A percentile compares a stretch with the other conserved stretches of the same genome.
phyloP scores from a whole-genome alignment of 2,329 filamentous ascomycete species.

The Fusarium sp. region DNA sequence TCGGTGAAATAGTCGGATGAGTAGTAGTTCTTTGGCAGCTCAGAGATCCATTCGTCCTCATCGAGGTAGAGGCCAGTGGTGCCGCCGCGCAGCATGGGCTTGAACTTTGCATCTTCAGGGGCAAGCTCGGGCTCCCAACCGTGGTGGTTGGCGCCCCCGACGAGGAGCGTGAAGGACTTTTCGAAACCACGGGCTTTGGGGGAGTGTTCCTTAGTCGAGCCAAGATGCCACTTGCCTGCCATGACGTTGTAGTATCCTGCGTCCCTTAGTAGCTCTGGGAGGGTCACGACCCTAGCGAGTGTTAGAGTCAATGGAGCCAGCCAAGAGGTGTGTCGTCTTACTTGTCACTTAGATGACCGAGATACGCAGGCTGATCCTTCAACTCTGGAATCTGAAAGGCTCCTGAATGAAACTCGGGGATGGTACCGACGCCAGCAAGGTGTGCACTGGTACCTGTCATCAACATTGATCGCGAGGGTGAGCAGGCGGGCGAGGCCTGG shows the following conservation, averaged over 20 bases:
- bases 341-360: too few relatives aligned
- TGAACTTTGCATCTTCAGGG: constrained; percentile 11
- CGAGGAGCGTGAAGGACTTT: constrained; percentile 52
- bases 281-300: not conserved
- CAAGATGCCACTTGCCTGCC: constrained; percentile 13
- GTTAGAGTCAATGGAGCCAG: too few relatives aligned
- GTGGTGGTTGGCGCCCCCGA: constrained; percentile 62
- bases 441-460: not conserved
- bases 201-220: not conserved
- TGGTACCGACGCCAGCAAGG: too few relatives aligned
- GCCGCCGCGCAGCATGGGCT: constrained; percentile 55
- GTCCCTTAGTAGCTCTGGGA: constrained; percentile 7
- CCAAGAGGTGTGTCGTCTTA: too few relatives aligned
- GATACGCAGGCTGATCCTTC: too few relatives aligned
- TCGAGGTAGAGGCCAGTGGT: constrained; percentile 46
- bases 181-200: not conserved
- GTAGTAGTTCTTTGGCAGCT: constrained; percentile 56
- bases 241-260: constrained; percentile 9
- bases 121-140: constrained; percentile 57
- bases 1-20: constrained; percentile 55
- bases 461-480: not conserved
- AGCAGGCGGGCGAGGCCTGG: not conserved
- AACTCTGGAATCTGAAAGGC: too few relatives aligned
- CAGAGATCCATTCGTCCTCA: constrained; percentile 30
- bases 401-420: too few relatives aligned